A percentile compares a stretch with the other conserved stretches of the same genome.
phyloP scores from a whole-genome alignment of 106 monocot species.

The Platanthera zijinensis region DNA sequence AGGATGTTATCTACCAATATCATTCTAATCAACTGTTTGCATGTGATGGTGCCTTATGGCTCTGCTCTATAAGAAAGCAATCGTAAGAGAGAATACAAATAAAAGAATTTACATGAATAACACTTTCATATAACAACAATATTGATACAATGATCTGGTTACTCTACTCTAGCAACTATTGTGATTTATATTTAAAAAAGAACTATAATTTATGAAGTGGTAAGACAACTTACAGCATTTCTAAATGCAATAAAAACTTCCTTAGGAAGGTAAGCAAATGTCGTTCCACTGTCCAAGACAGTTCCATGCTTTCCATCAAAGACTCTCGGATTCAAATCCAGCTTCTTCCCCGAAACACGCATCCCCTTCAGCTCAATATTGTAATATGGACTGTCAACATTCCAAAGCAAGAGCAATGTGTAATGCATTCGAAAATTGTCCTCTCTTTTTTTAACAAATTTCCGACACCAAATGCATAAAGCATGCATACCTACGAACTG shows the following conservation, averaged over 20 bases:
- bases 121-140: no score
- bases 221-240: constrained; percentile 67
- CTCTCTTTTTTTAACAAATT: background rate
- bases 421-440: constrained; percentile 25
- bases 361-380: constrained; percentile 94
- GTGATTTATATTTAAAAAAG: no score
- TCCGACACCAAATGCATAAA: constrained; percentile 2
- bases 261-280: constrained; percentile 90
- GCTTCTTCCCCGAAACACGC: constrained; percentile 54
- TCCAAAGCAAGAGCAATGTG: constrained; percentile 61
- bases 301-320: constrained; percentile 84
- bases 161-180: no score
- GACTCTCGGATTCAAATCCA: constrained; percentile 51
- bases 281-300: constrained; percentile 96
- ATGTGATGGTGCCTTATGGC: no score
- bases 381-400: constrained; percentile 92
- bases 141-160: no score
- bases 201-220: background rate
- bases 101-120: no score
- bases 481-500: constrained; percentile 59
- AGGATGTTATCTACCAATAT: no score
- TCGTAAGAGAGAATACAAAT: no score
- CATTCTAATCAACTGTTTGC: no score
- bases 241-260: constrained; percentile 67
- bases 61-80: no score